Evolutionary conservation across 2,329 filamentous ascomycete genomes (phyloP).

Genomic region (Penicillium brasilianum): DNA sequence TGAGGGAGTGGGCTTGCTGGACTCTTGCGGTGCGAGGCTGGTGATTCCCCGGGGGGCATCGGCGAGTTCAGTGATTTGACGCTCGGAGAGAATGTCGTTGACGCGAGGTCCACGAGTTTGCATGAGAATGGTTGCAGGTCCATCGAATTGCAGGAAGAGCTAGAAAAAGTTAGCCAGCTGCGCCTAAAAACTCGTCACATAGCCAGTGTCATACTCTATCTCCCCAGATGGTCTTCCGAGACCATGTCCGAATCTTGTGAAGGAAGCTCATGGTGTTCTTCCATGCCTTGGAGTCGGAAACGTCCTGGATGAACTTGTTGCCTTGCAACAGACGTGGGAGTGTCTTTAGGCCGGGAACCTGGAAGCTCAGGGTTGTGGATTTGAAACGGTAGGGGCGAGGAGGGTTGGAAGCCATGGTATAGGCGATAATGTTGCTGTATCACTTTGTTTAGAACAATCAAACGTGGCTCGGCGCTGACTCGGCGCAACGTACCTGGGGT

Average conservation of each 20-base stretch:
- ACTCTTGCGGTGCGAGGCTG: slow-evolving; percentile 59
- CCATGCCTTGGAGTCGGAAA: slow-evolving; percentile 75
- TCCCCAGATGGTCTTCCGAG: slow-evolving; percentile 86
- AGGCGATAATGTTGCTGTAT: slow-evolving; percentile 81
- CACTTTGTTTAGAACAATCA: slow-evolving; percentile 13
- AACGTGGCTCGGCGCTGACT: neutral
- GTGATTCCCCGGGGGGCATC: slow-evolving; percentile 76
- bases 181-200: neutral
- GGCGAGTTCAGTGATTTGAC: slow-evolving; percentile 89
- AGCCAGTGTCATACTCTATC: slow-evolving; percentile 65
- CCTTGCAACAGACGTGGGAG: slow-evolving; percentile 69
- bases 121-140: slow-evolving; percentile 82
- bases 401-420: slow-evolving; percentile 73
- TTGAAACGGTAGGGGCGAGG: slow-evolving; percentile 88
- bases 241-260: slow-evolving; percentile 74
- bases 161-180: slow-evolving; percentile 34
- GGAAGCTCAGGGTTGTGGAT: slow-evolving; percentile 73
- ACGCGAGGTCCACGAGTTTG: slow-evolving; percentile 84
- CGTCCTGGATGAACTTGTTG: slow-evolving; percentile 72
- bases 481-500: slow-evolving; percentile 64
- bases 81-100: slow-evolving; percentile 74
- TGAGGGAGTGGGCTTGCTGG: slow-evolving; percentile 30
- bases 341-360: slow-evolving; percentile 70
- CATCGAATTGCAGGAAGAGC: slow-evolving; percentile 87
- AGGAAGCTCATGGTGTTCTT: slow-evolving; percentile 67